Conservation (phyloP, 805 yeast genomes). For the Kuraishia floccosa region DNA sequence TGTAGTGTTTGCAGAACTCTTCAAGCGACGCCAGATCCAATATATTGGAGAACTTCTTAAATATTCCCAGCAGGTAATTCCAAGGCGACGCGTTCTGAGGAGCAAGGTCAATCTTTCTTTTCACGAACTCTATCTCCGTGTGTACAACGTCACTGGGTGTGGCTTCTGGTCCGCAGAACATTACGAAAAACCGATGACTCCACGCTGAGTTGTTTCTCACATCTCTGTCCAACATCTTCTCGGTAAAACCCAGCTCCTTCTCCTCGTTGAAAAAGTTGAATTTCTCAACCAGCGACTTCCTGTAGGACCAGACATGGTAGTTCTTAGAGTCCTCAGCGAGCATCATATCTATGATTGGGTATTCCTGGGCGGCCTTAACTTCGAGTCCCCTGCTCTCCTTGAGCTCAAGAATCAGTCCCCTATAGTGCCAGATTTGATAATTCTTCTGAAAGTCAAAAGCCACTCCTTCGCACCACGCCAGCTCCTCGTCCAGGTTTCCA, state of each 20-base stretch:
- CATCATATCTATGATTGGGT: slow-evolving; percentile 55
- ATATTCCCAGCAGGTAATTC: slow-evolving; percentile 68
- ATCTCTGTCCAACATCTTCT: slow-evolving; percentile 41
- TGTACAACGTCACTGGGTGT: slow-evolving; percentile 12
- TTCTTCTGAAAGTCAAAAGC: slow-evolving; percentile 77
- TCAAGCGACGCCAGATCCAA: slow-evolving; percentile 25
- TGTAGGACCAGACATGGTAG: slow-evolving; percentile 93
- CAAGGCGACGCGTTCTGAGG: slow-evolving; percentile 83
- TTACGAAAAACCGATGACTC: slow-evolving; percentile 69
- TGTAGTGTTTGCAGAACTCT: slow-evolving; percentile 31
- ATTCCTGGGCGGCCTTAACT: slow-evolving; percentile 44
- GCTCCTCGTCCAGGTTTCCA: slow-evolving; percentile 35
- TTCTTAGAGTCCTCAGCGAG: slow-evolving; percentile 75
- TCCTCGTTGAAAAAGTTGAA: slow-evolving; percentile 33
- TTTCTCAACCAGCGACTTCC: slow-evolving; percentile 68
- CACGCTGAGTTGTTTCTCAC: slow-evolving; percentile 88
- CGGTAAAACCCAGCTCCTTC: slow-evolving; percentile 41
- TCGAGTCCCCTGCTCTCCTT: slow-evolving; percentile 6
- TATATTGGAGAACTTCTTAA: slow-evolving; percentile 12
- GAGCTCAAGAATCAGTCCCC: slow-evolving; percentile 49
- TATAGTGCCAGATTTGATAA: slow-evolving; percentile 95
- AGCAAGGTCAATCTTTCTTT: slow-evolving; percentile 35
- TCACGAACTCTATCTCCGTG: slow-evolving; percentile 44
- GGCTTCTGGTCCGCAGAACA: slow-evolving; percentile 16
- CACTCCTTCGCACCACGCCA: slow-evolving; percentile 69